These are phyloP conservation scores for Bisporella sp. DNA, from an alignment of 2,329 filamentous ascomycete species.

Conservation along the genomic window DNA sequence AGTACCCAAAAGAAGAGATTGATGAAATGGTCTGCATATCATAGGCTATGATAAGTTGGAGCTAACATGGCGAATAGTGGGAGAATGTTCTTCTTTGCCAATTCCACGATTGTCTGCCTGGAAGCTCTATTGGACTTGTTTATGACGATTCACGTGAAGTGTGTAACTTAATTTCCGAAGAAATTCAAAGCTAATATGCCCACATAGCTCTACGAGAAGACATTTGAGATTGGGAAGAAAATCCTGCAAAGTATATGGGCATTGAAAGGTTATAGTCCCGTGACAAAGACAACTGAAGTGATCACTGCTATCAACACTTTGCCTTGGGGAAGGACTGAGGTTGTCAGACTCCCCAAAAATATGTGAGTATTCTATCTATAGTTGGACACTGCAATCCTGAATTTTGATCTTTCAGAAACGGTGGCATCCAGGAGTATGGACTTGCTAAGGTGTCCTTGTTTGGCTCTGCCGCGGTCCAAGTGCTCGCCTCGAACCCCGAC, in stretches of 20 bases:
- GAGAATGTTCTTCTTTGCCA: conserved; percentile 59
- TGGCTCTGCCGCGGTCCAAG: not conserved
- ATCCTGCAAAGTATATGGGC: conserved; percentile 41
- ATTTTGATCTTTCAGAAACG: too few relatives aligned
- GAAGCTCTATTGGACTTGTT: conserved; percentile 62
- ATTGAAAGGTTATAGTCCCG: too few relatives aligned
- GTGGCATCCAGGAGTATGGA: too few relatives aligned
- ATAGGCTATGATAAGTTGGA: too few relatives aligned
- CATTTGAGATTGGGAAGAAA: conserved; percentile 49
- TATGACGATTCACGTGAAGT: conserved; percentile 59
- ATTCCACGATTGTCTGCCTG: conserved; percentile 63
- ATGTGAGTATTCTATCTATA: not conserved
- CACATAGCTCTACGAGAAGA: conserved; percentile 45
- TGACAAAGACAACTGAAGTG: too few relatives aligned
- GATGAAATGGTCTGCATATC: conserved; percentile 42
- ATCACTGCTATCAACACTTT: conserved; percentile 41
- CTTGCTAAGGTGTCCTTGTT: not conserved
- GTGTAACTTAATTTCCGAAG: conserved; percentile 9
- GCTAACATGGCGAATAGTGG: conserved; percentile 33
- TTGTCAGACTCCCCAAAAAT: conserved; percentile 29
- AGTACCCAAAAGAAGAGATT: conserved; percentile 59
- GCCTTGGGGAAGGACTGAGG: conserved; percentile 43
- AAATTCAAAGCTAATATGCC: not conserved
- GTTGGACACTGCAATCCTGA: too few relatives aligned
- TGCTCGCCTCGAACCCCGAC: not conserved